Evolutionary conservation across 169 alveolate genomes (phyloP).

Genomic region (Toxoplasma gondii): DNA sequence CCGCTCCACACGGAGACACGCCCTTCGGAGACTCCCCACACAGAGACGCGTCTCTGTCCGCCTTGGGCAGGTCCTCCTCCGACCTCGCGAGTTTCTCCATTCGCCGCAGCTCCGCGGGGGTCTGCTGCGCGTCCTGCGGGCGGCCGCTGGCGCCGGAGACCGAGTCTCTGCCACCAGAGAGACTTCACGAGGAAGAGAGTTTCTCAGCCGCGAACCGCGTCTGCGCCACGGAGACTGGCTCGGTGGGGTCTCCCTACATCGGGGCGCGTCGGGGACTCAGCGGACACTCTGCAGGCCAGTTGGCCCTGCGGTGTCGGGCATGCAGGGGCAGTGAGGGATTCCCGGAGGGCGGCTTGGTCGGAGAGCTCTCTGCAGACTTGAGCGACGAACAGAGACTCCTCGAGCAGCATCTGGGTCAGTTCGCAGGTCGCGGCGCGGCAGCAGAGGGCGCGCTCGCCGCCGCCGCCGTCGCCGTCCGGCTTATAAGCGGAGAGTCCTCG

Average conservation of each 20-base stretch:
- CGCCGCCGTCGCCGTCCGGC: background rate
- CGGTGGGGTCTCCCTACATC: background rate
- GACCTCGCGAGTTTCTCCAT: background rate
- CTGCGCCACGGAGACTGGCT: background rate
- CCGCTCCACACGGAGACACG: no score
- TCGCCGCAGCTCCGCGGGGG: background rate
- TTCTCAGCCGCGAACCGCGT: background rate
- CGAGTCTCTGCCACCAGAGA: background rate
- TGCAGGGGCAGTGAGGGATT: background rate
- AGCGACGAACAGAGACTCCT: background rate
- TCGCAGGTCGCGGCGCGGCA: background rate
- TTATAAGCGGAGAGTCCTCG: background rate
- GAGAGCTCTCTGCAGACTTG: background rate
- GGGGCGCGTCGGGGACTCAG: background rate
- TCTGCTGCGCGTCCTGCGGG: background rate
- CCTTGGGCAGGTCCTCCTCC: background rate
- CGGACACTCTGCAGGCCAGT: background rate
- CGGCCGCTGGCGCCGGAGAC: background rate
- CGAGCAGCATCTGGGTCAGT: background rate
- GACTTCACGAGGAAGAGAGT: background rate
- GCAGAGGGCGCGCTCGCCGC: conserved; percentile 9
- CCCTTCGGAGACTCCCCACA: no score
- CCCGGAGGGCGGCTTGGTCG: background rate
- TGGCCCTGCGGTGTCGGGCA: background rate
- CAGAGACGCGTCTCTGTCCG: background rate